These are phyloP conservation scores for Lignosus rhinocerotis DNA, from an alignment of 1,284 basidiomycete genomes.

Conservation along the genomic window DNA sequence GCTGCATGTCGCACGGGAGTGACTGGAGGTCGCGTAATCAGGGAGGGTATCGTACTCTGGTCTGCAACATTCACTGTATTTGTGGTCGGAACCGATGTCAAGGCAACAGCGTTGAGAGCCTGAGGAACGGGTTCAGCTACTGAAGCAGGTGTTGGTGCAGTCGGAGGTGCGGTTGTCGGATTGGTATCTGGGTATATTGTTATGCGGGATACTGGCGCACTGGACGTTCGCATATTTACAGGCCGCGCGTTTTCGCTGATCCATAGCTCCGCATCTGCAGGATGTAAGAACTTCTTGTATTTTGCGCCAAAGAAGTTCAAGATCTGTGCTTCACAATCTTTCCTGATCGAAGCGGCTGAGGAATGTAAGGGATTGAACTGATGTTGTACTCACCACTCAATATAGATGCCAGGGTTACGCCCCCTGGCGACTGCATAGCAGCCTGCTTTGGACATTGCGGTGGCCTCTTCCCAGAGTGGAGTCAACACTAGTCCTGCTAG, in stretches of 20 bases:
- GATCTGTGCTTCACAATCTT: constrained; percentile 59
- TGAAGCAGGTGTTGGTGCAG: neutral
- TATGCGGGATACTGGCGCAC: neutral
- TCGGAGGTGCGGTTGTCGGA: neutral
- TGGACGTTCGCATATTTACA: neutral
- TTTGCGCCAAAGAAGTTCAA: constrained; percentile 55
- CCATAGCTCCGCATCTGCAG: constrained; percentile 50
- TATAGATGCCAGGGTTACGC: constrained; percentile 27
- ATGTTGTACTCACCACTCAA: constrained; percentile 24
- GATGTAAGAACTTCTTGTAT: constrained; percentile 62
- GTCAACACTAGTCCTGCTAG: neutral
- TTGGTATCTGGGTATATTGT: neutral
- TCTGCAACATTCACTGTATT: neutral
- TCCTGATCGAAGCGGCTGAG: constrained; percentile 38
- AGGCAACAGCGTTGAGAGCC: neutral
- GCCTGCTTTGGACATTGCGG: neutral
- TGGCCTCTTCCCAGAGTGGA: too few relatives aligned
- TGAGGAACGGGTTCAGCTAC: neutral
- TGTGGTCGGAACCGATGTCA: neutral
- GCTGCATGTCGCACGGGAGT: neutral
- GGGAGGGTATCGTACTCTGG: neutral
- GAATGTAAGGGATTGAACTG: neutral
- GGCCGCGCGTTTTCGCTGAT: constrained; percentile 7
- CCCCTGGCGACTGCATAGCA: constrained; percentile 34
- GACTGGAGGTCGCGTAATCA: neutral